Evolutionary conservation across 768 basidiomycete genomes (phyloP).

Genomic region (Suillus spraguei): DNA sequence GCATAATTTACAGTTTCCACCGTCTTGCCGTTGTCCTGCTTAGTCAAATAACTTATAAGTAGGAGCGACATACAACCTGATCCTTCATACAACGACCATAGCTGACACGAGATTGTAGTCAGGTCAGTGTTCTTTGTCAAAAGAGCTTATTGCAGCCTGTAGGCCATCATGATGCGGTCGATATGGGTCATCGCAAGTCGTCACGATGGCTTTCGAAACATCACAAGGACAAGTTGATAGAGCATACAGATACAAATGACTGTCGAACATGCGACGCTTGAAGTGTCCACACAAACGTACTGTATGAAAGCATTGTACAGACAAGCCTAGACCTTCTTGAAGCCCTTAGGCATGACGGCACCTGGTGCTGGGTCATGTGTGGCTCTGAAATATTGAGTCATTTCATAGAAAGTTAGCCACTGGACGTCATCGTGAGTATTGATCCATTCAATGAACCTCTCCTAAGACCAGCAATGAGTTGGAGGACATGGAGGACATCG

Average conservation of each 20-base stretch:
- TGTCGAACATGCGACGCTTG: not conserved
- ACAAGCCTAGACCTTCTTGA: slow-evolving; percentile 12
- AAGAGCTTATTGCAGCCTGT: not conserved
- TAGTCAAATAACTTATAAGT: no score
- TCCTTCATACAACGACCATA: no score
- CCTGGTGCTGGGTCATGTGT: slow-evolving; percentile 49
- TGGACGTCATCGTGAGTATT: slow-evolving; percentile 70
- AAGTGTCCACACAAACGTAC: not conserved
- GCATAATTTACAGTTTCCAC: no score
- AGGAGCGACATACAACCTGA: no score
- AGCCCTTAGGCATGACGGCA: slow-evolving; percentile 59
- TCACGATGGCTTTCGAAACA: not conserved
- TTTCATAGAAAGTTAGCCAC: slow-evolving; percentile 72
- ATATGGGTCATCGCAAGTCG: not conserved
- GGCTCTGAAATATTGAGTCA: slow-evolving; percentile 62
- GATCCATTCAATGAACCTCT: slow-evolving; percentile 76
- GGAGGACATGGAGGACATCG: not conserved
- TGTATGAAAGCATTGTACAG: not conserved
- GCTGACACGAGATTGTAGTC: not conserved
- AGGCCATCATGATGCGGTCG: not conserved
- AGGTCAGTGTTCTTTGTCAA: not conserved
- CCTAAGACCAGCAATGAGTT: slow-evolving; percentile 34
- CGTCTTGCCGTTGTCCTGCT: no score
- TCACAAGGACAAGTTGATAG: not conserved
- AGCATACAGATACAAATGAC: not conserved